phyloP scores from a whole-genome alignment of 2,329 filamentous ascomycete species.

The Alternaria sp. region DNA sequence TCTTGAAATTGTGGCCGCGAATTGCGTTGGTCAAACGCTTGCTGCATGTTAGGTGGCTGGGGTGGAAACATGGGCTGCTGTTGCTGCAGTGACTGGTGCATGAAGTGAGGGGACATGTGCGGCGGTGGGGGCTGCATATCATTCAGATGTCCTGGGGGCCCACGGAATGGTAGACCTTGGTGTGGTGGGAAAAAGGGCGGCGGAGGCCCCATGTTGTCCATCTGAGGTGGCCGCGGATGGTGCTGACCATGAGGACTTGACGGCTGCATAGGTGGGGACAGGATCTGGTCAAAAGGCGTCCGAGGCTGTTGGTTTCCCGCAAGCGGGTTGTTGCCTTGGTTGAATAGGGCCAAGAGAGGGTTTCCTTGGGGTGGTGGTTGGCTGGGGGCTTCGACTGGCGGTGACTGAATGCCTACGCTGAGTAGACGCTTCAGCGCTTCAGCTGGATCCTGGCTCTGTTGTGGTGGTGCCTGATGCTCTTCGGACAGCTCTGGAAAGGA shows the following conservation, averaged over 20 bases:
- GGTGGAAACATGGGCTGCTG: conserved; percentile 20
- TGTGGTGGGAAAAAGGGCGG: conserved; percentile 60
- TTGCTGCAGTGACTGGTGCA: conserved; percentile 15
- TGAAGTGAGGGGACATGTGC: conserved; percentile 35
- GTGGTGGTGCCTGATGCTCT: conserved; percentile 26
- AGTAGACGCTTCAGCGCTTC: conserved; percentile 62
- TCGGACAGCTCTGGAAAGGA: conserved; percentile 44
- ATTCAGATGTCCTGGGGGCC: conserved; percentile 34
- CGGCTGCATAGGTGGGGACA: conserved; percentile 61
- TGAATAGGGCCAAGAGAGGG: conserved; percentile 66
- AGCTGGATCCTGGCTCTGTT: conserved; percentile 55
- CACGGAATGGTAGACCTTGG: conserved; percentile 41
- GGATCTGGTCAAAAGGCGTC: conserved; percentile 65
- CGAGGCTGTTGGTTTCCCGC: conserved; percentile 31
- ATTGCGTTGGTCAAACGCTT: conserved; percentile 29
- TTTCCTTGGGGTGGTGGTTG: conserved; percentile 43
- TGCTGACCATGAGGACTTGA: conserved; percentile 63
- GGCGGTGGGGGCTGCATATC: conserved; percentile 35
- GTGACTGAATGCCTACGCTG: conserved; percentile 53
- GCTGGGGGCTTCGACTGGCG: conserved; percentile 49
- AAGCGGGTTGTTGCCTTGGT: conserved; percentile 36
- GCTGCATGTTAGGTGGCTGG: conserved; percentile 35
- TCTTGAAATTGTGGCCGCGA: conserved; percentile 28
- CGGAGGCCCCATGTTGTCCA: conserved; percentile 58
- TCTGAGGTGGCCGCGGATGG: conserved; percentile 63